These are phyloP conservation scores for Sporisorium sorghi DNA, from an alignment of 1,284 basidiomycete species.

Conservation along the genomic window DNA sequence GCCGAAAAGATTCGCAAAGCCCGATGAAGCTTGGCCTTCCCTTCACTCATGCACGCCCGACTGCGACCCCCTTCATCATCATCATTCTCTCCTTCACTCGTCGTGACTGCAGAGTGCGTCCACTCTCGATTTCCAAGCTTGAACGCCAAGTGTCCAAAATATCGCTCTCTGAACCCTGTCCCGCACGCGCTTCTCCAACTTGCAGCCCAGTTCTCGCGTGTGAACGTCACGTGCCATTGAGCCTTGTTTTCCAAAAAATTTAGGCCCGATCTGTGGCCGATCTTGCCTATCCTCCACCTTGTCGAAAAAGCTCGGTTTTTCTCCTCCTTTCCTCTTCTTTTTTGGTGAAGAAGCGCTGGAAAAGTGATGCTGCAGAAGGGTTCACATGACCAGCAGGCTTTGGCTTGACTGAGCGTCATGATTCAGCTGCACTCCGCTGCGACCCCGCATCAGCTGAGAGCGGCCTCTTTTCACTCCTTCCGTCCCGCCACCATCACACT, in stretches of 20 bases:
- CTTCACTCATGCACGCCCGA: no score
- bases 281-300: slow-evolving; percentile 17
- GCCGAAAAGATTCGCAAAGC: slow-evolving; percentile 13
- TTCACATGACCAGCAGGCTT: slow-evolving; percentile 2
- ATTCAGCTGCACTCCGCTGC: slow-evolving; percentile 1
- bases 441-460: slow-evolving; percentile 1
- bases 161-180: slow-evolving; percentile 1
- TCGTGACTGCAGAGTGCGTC: neutral
- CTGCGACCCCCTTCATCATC: no score
- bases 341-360: neutral
- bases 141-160: slow-evolving; percentile 8
- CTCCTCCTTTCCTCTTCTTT: neutral
- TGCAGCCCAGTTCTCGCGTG: slow-evolving; percentile 15
- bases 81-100: neutral
- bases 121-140: neutral
- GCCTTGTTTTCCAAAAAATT: neutral
- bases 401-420: slow-evolving; percentile 2
- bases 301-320: neutral
- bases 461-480: neutral
- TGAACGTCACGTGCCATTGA: slow-evolving; percentile 24
- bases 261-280: slow-evolving; percentile 9
- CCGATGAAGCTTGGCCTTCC: slow-evolving; percentile 1
- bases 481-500: neutral
- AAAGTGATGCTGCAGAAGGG: slow-evolving; percentile 4
- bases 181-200: slow-evolving; percentile 17